A percentile compares a stretch with the other conserved stretches of the same genome.
Evolutionary conservation across 2,329 filamentous ascomycete species (phyloP).

Genomic region (Aspergillus carbonarius): DNA sequence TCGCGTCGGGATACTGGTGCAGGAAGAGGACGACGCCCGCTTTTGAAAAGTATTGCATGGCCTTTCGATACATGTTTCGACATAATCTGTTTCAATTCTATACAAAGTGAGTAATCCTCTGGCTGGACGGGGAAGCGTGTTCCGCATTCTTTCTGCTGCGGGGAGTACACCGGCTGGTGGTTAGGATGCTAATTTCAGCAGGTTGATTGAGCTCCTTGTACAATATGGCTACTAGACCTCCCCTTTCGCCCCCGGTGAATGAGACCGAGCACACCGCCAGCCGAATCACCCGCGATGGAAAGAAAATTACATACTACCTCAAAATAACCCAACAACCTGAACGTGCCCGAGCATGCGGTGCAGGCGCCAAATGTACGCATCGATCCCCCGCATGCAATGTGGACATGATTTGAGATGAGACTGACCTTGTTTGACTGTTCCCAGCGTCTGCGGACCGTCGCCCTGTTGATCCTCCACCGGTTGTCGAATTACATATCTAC

Average conservation of each 20-base stretch:
- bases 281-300: constrained; percentile 70
- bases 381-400: background rate
- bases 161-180: background rate
- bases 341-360: constrained; percentile 90
- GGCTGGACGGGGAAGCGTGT: background rate
- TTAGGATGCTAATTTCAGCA: background rate
- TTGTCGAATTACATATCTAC: constrained; percentile 84
- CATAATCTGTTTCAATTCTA: background rate
- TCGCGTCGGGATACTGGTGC: background rate
- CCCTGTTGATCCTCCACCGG: constrained; percentile 90
- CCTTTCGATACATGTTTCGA: background rate
- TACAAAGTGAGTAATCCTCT: background rate
- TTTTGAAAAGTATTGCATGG: background rate
- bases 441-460: constrained; percentile 81
- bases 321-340: constrained; percentile 91
- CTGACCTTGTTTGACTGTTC: constrained; percentile 13
- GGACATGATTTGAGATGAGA: background rate
- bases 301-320: constrained; percentile 76
- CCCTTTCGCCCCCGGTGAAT: constrained; percentile 46
- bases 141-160: background rate
- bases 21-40: background rate
- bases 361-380: constrained; percentile 83
- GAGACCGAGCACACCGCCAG: constrained; percentile 55
- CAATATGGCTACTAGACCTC: constrained; percentile 45
- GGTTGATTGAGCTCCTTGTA: background rate